A percentile compares a stretch with the other conserved stretches of the same genome.
Evolutionary conservation across 2,329 filamentous ascomycete species (phyloP).

Genomic region (Hypoxylon sp.): DNA sequence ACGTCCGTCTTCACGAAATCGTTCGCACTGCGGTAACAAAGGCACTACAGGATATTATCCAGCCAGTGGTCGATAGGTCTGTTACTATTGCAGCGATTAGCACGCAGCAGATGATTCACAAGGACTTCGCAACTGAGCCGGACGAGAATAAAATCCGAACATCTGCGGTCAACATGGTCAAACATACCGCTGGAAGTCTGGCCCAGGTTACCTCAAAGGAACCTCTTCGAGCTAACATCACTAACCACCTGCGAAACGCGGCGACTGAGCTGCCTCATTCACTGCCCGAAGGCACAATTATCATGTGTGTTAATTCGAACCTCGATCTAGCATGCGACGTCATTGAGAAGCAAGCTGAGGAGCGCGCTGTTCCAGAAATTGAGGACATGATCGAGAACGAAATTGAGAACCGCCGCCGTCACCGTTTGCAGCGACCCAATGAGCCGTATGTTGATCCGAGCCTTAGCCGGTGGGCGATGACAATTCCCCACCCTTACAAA

Average conservation of each 20-base stretch:
- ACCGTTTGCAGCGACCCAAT: conserved; percentile 79
- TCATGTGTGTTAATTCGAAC: conserved; percentile 99
- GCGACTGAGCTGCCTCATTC: conserved; percentile 78
- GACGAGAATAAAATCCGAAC: conserved; percentile 88
- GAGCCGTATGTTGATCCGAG: conserved; percentile 86
- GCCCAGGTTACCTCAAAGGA: conserved; percentile 99
- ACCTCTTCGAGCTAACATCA: conserved; percentile 94
- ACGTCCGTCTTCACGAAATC: conserved; percentile 76
- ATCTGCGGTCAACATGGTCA: conserved; percentile 92
- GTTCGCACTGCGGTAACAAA: conserved; percentile 88
- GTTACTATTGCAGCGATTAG: conserved; percentile 98
- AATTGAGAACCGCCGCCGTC: conserved; percentile 79
- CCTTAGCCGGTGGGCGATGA: conserved; percentile 90
- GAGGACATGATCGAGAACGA: conserved; percentile 91
- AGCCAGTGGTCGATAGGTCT: conserved; percentile 95
- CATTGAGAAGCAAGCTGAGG: conserved; percentile 95
- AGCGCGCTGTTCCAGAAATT: conserved; percentile 92
- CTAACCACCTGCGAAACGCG: conserved; percentile 89
- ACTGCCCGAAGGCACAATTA: conserved; percentile 91
- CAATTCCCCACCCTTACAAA: conserved; percentile 93
- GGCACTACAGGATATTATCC: conserved; percentile 95
- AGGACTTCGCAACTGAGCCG: conserved; percentile 94
- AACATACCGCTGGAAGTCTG: conserved; percentile 91
- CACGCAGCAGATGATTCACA: conserved; percentile 92
- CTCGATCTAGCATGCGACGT: conserved; percentile 92